These are phyloP conservation scores for Aspergillus fructus DNA, from an alignment of 2,329 filamentous ascomycete species.

Conservation along the genomic window DNA sequence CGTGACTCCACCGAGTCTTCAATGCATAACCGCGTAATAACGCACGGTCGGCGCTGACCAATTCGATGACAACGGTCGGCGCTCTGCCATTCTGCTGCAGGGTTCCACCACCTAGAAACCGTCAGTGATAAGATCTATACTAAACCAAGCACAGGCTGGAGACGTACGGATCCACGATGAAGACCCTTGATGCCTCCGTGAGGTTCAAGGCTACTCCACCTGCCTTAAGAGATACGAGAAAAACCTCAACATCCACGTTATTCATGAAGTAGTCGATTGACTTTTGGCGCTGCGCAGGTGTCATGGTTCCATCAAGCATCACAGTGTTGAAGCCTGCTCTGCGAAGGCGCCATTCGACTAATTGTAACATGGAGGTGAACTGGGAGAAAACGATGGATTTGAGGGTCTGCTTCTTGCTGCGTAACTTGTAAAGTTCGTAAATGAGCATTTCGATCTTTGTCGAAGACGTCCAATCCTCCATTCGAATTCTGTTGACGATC, in stretches of 20 bases:
- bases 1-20: conserved; percentile 95
- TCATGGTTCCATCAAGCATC: conserved; percentile 98
- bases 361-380: conserved; percentile 94
- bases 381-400: conserved; percentile 98
- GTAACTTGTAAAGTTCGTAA: conserved; percentile 87
- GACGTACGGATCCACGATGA: conserved; percentile 91
- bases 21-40: conserved; percentile 90
- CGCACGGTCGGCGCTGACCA: conserved; percentile 88
- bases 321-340: conserved; percentile 97
- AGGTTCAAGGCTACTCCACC: conserved; percentile 94
- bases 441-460: conserved; percentile 97
- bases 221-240: conserved; percentile 92
- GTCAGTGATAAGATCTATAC: conserved; percentile 21
- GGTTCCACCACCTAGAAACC: conserved; percentile 85
- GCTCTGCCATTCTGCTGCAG: conserved; percentile 99
- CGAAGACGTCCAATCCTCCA: conserved; percentile 97
- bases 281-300: conserved; percentile 84
- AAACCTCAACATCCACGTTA: conserved; percentile 90
- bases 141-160: background rate
- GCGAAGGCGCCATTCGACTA: conserved; percentile 94
- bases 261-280: conserved; percentile 97
- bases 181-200: conserved; percentile 90
- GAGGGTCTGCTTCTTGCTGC: conserved; percentile 87
- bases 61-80: conserved; percentile 94
- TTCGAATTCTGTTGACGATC: conserved; percentile 97